Evolutionary conservation across 805 yeast genomes (phyloP), one percentile per base, ranked within the genome.

Genomic region (Myxozyma melibiosi): DNA sequence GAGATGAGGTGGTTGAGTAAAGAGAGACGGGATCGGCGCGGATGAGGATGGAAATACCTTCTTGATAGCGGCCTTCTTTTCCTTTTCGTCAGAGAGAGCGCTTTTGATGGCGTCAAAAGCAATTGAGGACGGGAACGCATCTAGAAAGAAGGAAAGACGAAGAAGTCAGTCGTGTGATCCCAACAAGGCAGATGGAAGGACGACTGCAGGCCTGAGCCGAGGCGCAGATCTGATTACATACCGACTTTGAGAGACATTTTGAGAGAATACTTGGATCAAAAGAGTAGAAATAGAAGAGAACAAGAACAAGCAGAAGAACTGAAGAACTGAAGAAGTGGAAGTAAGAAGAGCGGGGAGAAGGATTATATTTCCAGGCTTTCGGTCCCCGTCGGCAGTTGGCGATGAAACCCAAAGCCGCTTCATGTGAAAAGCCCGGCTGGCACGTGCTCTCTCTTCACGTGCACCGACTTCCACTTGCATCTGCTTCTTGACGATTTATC

Each of bases 81-180:
- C 60, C 35, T 66, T 69, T 43, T 66, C 70, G 59, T 66, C 70
- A 61, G 63, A 45, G n/a, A 74, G 62, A 44, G 70, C 69, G 51
- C 64, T 54, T 48, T 65, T 61, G 65, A 74, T 70, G 48, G 68
- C 64, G 63, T 74, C 77, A 54, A 74, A 74, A 52, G 74, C 72
- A 35, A 53, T 56, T 51, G 76, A 72, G 24, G 77, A 66, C 30
- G 76, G 76, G 70, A 72, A 74, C 2, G 58, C n/a, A 28, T 59
- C 63, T 59, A 37, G 16, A 20, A 40, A 9, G 3, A 20, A 25
- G n/a, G n/a, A n/a, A n/a, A n/a, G n/a, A n/a, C n/a, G n/a, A n/a
- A n/a, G n/a, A n/a, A n/a, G n/a, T n/a, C n/a, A n/a, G n/a, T n/a
- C n/a, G n/a, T n/a, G n/a, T n/a, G n/a, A n/a, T n/a, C n/a, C n/a